Evolutionary conservation across 2,329 filamentous ascomycete species (phyloP), one percentile per base, ranked within the genome.

Genomic region (Stromatinia cepivora): DNA sequence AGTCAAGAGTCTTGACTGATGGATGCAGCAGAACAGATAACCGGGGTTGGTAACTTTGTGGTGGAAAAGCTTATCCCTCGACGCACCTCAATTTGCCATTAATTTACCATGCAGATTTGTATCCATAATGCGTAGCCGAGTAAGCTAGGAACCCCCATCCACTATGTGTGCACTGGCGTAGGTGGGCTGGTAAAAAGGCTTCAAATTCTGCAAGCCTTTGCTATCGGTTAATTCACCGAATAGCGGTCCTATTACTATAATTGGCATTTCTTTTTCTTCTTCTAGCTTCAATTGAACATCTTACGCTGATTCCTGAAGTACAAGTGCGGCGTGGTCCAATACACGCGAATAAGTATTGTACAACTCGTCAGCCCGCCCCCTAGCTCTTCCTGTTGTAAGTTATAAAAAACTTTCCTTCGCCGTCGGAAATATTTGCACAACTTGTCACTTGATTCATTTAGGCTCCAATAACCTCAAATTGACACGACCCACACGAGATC

Each of bases 381-480:
- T 52, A 22, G n/a, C 34, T 50, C 34, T 63, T 39, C n/a, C 20
- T 28, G 22, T 28, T 52, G 31, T 62, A 48, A 62, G 34, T 20
- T 36, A 25, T 15, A 52, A 28, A 25, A 22, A 52, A 28, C 9
- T 17, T 62, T n/a, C 22, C 59, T 52, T 63, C 59, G 59, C 46
- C 46, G 34, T 63, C 61, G 46, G 61, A 63, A 25, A 63, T 39
- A 42, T 63, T 63, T 52, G 61, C 34, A 52, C 34, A 45, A 17
- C 42, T 56, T 56, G 31, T 68, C 66, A 68, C 66, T 68, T 68
- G 66, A 68, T 63, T 42, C 57, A 68, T 64, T 46, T 45, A 68
- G 66, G 66, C 66, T 68, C 57, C 66, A 68, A 54, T 7, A 25
- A 46, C 34, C 28, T 17, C 3, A 36, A 39, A 20, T 50, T 50